phyloP scores from a whole-genome alignment of 257 asterid genomes.

The Jasminum sambac region DNA sequence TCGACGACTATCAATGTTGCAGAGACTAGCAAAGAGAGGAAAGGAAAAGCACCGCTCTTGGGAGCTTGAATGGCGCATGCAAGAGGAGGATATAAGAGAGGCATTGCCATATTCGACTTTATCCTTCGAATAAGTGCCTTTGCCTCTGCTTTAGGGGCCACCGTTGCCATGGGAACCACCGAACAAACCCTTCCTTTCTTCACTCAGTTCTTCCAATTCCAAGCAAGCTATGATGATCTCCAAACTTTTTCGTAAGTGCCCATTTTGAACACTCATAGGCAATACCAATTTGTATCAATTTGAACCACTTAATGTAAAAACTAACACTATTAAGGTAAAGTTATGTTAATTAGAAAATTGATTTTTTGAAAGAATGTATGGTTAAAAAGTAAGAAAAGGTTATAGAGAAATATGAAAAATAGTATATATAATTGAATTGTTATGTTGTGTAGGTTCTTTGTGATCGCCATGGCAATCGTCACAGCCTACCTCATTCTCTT shows the following conservation, averaged over 20 bases:
- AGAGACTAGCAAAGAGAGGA: slow-evolving; percentile 65
- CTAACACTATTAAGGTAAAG: too few species aligned
- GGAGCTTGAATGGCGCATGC: slow-evolving; percentile 27
- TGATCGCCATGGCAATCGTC: slow-evolving; percentile 31
- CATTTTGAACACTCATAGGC: too few species aligned
- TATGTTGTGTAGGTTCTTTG: slow-evolving; percentile 42
- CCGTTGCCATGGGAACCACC: slow-evolving; percentile 75
- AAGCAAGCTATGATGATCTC: slow-evolving; percentile 79
- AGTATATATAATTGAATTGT: too few species aligned
- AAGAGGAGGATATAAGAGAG: slow-evolving; percentile 43
- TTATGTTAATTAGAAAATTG: too few species aligned
- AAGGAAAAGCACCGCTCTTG: slow-evolving; percentile 76
- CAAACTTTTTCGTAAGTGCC: slow-evolving; percentile 69
- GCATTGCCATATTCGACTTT: slow-evolving; percentile 69
- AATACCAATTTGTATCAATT: too few species aligned
- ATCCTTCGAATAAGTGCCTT: slow-evolving; percentile 64
- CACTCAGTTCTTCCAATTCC: slow-evolving; percentile 93
- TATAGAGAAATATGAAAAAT: too few species aligned
- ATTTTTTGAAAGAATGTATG: too few species aligned
- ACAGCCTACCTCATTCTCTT: slow-evolving; percentile 42
- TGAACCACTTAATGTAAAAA: neutral
- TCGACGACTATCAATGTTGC: slow-evolving; percentile 53
- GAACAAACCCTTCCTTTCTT: slow-evolving; percentile 86
- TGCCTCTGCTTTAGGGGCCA: slow-evolving; percentile 63
- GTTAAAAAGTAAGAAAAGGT: too few species aligned